Conservation (phyloP, 192 early-diverging fungal species). For the Coemansia sp. region DNA sequence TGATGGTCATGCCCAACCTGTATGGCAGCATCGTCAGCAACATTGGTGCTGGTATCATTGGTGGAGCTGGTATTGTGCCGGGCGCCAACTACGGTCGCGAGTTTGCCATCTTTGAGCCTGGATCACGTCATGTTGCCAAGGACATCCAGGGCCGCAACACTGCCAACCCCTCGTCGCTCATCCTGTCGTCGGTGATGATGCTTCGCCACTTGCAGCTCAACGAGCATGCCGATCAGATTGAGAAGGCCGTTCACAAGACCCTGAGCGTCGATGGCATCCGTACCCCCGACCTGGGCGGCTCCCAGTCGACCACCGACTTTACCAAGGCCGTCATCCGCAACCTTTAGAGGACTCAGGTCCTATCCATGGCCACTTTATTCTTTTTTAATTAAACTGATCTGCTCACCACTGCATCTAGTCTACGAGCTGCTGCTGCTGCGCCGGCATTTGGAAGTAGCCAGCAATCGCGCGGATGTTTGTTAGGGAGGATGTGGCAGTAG, state of each 20-base stretch:
- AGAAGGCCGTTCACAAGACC: slow-evolving; percentile 86
- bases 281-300: slow-evolving; percentile 92
- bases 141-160: slow-evolving; percentile 94
- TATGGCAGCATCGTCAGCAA: slow-evolving; percentile 99
- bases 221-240: slow-evolving; percentile 89
- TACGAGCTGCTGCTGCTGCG: not conserved
- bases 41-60: slow-evolving; percentile 95
- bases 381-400: not conserved
- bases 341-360: slow-evolving; percentile 19
- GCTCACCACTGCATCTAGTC: not conserved
- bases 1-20: slow-evolving; percentile 99
- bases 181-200: slow-evolving; percentile 94
- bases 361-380: not conserved
- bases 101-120: slow-evolving; percentile 97
- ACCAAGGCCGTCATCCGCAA: slow-evolving; percentile 82
- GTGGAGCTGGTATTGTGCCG: slow-evolving; percentile 94
- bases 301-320: slow-evolving; percentile 87
- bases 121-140: slow-evolving; percentile 97
- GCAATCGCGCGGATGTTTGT: not conserved
- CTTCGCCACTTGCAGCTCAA: slow-evolving; percentile 91
- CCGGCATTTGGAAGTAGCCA: not conserved
- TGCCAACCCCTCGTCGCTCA: slow-evolving; percentile 94
- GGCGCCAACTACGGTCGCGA: slow-evolving; percentile 98
- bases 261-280: slow-evolving; percentile 71
- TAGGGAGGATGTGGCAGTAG: not conserved